phyloP scores from a whole-genome alignment of 2,329 filamentous ascomycete genomes.

The Colletotrichum sp. region DNA sequence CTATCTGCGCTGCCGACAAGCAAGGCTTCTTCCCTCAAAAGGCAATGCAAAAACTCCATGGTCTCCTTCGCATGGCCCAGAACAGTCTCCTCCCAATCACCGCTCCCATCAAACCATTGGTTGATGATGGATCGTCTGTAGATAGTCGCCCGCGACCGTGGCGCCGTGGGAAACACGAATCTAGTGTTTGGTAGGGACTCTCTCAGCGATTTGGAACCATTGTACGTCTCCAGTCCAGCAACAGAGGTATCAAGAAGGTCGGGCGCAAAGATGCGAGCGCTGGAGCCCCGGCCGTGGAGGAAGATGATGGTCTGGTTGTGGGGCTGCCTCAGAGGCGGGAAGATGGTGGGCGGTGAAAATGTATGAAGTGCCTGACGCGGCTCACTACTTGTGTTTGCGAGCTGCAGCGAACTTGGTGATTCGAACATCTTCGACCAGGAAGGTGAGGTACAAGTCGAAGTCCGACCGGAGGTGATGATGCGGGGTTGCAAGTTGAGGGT shows the following conservation, averaged over 20 bases:
- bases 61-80: constrained; percentile 41
- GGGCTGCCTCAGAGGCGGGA: constrained; percentile 26
- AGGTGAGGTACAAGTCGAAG: background rate
- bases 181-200: constrained; percentile 45
- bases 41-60: constrained; percentile 38
- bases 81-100: constrained; percentile 36
- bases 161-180: constrained; percentile 57
- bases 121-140: constrained; percentile 36
- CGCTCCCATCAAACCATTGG: constrained; percentile 41
- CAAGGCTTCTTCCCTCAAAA: constrained; percentile 40
- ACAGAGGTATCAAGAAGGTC: constrained; percentile 38
- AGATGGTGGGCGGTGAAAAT: constrained; percentile 26
- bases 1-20: constrained; percentile 40
- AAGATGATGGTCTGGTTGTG: constrained; percentile 53
- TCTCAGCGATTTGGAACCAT: constrained; percentile 26
- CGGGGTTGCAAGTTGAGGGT: background rate
- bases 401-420: background rate
- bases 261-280: constrained; percentile 42
- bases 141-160: constrained; percentile 34
- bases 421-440: background rate
- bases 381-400: background rate
- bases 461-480: background rate
- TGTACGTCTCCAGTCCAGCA: background rate
- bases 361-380: constrained; percentile 20
- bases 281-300: constrained; percentile 55